Evolutionary conservation across 1,284 basidiomycete species (phyloP).

Genomic region (Austroboletus novae-zelandiae): DNA sequence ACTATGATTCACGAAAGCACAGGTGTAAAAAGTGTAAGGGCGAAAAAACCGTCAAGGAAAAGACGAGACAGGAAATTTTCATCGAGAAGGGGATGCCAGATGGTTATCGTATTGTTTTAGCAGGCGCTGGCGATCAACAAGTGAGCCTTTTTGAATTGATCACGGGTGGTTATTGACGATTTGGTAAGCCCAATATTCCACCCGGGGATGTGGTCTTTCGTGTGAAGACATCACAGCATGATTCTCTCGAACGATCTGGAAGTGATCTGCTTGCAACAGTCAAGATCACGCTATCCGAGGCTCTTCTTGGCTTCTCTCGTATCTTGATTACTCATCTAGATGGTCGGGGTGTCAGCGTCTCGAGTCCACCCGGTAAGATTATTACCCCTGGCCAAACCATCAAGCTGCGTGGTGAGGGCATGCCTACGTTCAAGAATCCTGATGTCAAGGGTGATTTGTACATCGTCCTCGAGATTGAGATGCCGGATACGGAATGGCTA

Average conservation of each 20-base stretch:
- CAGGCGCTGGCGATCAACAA: slow-evolving; percentile 89
- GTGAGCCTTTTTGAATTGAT: slow-evolving; percentile 40
- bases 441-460: slow-evolving; percentile 80
- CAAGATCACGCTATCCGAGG: slow-evolving; percentile 87
- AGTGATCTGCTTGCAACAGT: slow-evolving; percentile 76
- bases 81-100: slow-evolving; percentile 89
- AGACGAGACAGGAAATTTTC: slow-evolving; percentile 82
- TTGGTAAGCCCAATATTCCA: slow-evolving; percentile 68
- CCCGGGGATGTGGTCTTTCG: slow-evolving; percentile 89
- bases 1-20: slow-evolving; percentile 4
- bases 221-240: slow-evolving; percentile 66
- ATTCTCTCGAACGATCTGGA: slow-evolving; percentile 79
- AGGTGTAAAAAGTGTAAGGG: slow-evolving; percentile 98
- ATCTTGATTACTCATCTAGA: slow-evolving; percentile 88
- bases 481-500: slow-evolving; percentile 75
- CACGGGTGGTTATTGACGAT: slow-evolving; percentile 10
- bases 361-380: slow-evolving; percentile 72
- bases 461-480: slow-evolving; percentile 80
- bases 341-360: slow-evolving; percentile 79
- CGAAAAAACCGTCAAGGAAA: slow-evolving; percentile 79
- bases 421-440: slow-evolving; percentile 72
- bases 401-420: slow-evolving; percentile 78
- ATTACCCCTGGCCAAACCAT: slow-evolving; percentile 74
- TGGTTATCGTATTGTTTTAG: slow-evolving; percentile 81
- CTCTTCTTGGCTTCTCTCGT: slow-evolving; percentile 85